These are phyloP conservation scores for Linderina pennispora DNA, from an alignment of 192 early-diverging fungal species.

Conservation along the genomic window DNA sequence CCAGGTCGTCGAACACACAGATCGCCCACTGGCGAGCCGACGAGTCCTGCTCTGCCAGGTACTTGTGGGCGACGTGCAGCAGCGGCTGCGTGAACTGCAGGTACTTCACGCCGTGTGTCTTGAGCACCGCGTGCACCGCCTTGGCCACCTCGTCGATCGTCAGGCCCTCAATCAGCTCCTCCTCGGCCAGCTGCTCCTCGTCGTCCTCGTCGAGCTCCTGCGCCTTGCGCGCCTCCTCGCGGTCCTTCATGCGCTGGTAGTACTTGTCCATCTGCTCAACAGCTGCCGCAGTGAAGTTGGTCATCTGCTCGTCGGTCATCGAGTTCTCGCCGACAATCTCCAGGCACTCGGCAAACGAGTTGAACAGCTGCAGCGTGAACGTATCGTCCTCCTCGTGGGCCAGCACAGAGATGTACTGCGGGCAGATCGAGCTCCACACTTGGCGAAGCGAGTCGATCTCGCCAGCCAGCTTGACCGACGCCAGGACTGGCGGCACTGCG, in stretches of 20 bases:
- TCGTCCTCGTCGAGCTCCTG: constrained; percentile 89
- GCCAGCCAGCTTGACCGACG: constrained; percentile 47
- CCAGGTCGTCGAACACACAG: constrained; percentile 87
- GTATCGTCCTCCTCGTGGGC: constrained; percentile 72
- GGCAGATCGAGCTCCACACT: constrained; percentile 66
- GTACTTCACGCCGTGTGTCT: constrained; percentile 64
- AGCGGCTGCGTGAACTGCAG: constrained; percentile 78
- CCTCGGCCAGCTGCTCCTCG: constrained; percentile 81
- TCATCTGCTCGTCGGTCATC: constrained; percentile 57
- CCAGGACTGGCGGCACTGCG: constrained; percentile 75
- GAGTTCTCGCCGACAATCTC: constrained; percentile 15
- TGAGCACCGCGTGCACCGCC: constrained; percentile 75
- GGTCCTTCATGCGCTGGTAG: constrained; percentile 64
- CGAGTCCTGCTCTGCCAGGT: constrained; percentile 61
- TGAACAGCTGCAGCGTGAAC: constrained; percentile 73
- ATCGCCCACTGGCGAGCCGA: constrained; percentile 84
- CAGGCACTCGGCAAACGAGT: constrained; percentile 70
- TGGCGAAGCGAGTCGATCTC: constrained; percentile 34
- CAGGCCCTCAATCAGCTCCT: constrained; percentile 62
- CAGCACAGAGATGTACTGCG: constrained; percentile 75
- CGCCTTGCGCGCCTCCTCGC: constrained; percentile 65
- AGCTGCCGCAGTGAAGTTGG: constrained; percentile 64
- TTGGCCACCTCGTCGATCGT: constrained; percentile 68
- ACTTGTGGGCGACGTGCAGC: constrained; percentile 62
- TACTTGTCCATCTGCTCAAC: constrained; percentile 71